These are phyloP conservation scores for Dalbergia cultrata DNA, from an alignment of 306 rosid species.

Conservation along the genomic window DNA sequence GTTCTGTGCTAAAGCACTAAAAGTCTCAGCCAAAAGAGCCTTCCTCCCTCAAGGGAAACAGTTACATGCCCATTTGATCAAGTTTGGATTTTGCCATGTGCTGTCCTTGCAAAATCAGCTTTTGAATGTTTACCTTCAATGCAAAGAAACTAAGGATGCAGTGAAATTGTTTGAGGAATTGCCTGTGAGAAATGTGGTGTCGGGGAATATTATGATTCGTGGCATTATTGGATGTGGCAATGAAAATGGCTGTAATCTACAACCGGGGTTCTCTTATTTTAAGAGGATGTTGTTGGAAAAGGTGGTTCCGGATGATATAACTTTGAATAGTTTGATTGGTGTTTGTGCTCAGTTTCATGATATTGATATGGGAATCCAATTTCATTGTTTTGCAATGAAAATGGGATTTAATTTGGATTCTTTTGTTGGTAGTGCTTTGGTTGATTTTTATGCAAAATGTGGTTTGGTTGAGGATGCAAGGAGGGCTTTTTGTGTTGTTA, in stretches of 20 bases:
- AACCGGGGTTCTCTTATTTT: slow-evolving; percentile 57
- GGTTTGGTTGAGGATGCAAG: slow-evolving; percentile 68
- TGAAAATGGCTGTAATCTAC: slow-evolving; percentile 26
- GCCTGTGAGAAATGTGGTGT: slow-evolving; percentile 72
- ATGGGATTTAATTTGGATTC: slow-evolving; percentile 63
- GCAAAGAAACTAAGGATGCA: slow-evolving; percentile 57
- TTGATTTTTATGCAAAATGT: slow-evolving; percentile 69
- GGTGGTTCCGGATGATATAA: slow-evolving; percentile 65
- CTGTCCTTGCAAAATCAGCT: slow-evolving; percentile 65
- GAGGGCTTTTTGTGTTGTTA: slow-evolving; percentile 54
- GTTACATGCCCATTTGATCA: slow-evolving; percentile 66
- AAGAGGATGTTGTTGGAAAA: slow-evolving; percentile 65
- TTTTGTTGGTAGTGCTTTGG: slow-evolving; percentile 69
- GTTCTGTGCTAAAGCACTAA: slow-evolving; percentile 65
- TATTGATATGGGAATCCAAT: slow-evolving; percentile 60
- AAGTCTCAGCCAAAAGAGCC: slow-evolving; percentile 60
- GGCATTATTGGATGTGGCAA: slow-evolving; percentile 52
- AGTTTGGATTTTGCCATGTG: slow-evolving; percentile 59
- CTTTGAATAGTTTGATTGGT: slow-evolving; percentile 65
- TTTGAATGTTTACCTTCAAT: slow-evolving; percentile 59
- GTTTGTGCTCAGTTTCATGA: slow-evolving; percentile 58
- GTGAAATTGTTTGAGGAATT: slow-evolving; percentile 72
- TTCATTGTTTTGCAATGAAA: slow-evolving; percentile 72
- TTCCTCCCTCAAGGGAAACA: slow-evolving; percentile 69
- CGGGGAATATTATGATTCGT: slow-evolving; percentile 73